A percentile compares a stretch with the other conserved stretches of the same genome.
Evolutionary conservation across 306 rosid genomes (phyloP).

Genomic region (Corylus americana): DNA sequence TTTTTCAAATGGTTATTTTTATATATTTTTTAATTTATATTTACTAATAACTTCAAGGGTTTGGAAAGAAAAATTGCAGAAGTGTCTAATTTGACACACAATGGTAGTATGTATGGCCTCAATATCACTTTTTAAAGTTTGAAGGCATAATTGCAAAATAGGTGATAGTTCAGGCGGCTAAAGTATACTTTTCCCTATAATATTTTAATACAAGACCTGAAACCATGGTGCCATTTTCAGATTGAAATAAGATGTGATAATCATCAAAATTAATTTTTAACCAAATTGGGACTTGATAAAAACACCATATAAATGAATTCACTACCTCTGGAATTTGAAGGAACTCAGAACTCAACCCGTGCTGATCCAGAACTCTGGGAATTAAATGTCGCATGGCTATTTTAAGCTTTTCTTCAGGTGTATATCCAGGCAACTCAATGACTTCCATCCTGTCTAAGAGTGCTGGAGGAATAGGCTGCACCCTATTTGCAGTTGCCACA

Average conservation of each 20-base stretch:
- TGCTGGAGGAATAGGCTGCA: constrained; percentile 90
- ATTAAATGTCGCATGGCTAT: constrained; percentile 91
- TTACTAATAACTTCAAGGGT: no score
- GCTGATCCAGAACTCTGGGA: constrained; percentile 95
- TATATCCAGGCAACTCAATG: constrained; percentile 97
- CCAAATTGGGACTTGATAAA: not conserved
- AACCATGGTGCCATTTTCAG: not conserved
- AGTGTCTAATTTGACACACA: no score
- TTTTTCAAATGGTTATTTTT: no score
- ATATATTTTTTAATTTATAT: no score
- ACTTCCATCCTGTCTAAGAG: constrained; percentile 99
- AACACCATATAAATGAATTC: constrained; percentile 12
- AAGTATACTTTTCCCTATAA: not conserved
- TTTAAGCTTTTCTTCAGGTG: constrained; percentile 91
- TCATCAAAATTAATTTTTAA: not conserved
- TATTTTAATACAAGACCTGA: not conserved
- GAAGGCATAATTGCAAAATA: no score
- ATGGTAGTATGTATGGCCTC: no score
- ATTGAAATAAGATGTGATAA: not conserved
- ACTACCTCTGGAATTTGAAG: constrained; percentile 95
- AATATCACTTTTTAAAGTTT: no score
- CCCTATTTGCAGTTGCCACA: constrained; percentile 95
- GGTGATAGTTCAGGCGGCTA: no score
- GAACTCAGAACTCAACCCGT: constrained; percentile 80
- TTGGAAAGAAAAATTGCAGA: no score